Base-by-base conservation (phyloP, 768 basidiomycete species). In the Kwoniella sp. region DNA sequence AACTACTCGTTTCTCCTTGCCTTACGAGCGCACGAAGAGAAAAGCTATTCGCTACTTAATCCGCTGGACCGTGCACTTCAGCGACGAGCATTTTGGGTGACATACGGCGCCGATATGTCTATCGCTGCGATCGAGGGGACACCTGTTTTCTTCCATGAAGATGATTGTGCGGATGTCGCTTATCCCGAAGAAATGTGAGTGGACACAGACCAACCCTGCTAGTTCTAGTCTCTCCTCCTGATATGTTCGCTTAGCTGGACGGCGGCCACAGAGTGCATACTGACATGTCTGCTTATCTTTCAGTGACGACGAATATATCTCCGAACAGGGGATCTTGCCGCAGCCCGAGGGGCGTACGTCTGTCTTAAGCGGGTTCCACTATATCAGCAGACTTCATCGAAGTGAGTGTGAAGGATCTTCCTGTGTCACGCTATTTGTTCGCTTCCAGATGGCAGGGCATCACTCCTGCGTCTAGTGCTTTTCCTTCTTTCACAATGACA, bases 81-180 rank as follows among this genome's bases (percentile, higher is more conserved):
- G n/a, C 85, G 92, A 58, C 83, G 92, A 60, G 86, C 86, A 29
- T 95, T 94, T 81, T 94, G 91, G 90, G 82, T 95, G 13, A 84
- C 92, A 37, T 93, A 92, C 73, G 90, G 89, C 77, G 92, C 90
- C 67, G 92, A 94, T 78, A 92, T 92, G 80, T 91, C 90, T 19
- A 90, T 89, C 88, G 88, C 89, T 52, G 56, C 63, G 10, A 53
- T 69, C 10, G 65, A 74, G 30, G 70, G 63, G 6, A 55, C 22
- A 19, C 63, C 63, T 1, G 40, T 63, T 22, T 68, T 60, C 24
- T 64, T 67, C 73, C 85, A 90, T 57, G 90, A 92, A 73, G 92
- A 93, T 77, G 92, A 95, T 78, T 92, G 91, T 80, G 48, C 59
- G 70, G 68, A 59, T 60, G 68, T 82, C 75, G 81, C 62, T 44